Evolutionary conservation across 352 stramenopile species (phyloP).

Genomic region (Pythium diclinum): DNA sequence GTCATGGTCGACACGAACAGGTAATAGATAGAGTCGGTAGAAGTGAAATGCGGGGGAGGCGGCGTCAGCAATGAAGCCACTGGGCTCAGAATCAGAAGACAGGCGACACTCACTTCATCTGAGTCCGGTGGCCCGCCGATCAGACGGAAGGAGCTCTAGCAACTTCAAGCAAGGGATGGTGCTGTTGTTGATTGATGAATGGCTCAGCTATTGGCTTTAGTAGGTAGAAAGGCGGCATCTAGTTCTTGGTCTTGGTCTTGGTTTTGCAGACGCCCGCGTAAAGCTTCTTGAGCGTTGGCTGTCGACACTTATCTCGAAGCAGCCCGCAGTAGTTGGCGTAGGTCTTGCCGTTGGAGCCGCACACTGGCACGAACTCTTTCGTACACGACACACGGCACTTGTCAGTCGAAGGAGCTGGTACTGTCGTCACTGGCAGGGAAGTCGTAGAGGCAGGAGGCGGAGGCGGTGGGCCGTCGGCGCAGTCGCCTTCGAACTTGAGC

Average conservation of each 20-base stretch:
- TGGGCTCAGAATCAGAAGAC: constrained; percentile 10
- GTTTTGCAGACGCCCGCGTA: not conserved
- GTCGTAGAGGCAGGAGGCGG: not conserved
- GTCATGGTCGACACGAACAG: constrained; percentile 49
- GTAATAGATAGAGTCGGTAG: not conserved
- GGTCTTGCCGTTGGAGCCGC: constrained; percentile 24
- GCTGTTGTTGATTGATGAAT: not conserved
- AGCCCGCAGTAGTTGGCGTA: constrained; percentile 25
- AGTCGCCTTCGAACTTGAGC: constrained; percentile 26
- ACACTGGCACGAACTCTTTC: constrained; percentile 8
- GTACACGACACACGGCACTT: constrained; percentile 17
- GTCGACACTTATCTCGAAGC: constrained; percentile 8
- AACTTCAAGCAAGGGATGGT: not conserved
- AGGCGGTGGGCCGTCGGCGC: constrained; percentile 3
- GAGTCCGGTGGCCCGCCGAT: not conserved
- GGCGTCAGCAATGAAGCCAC: constrained; percentile 8
- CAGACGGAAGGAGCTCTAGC: not conserved
- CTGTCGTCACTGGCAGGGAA: not conserved
- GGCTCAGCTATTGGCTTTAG: not conserved
- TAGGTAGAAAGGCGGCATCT: not conserved
- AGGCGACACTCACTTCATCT: not conserved
- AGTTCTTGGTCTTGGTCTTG: not conserved
- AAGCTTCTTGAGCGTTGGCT: constrained; percentile 1
- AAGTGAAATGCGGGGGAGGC: not conserved
- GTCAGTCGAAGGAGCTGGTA: not conserved